Base-by-base conservation (phyloP, 306 rosid species). In the Dalbergia cochinchinensis region DNA sequence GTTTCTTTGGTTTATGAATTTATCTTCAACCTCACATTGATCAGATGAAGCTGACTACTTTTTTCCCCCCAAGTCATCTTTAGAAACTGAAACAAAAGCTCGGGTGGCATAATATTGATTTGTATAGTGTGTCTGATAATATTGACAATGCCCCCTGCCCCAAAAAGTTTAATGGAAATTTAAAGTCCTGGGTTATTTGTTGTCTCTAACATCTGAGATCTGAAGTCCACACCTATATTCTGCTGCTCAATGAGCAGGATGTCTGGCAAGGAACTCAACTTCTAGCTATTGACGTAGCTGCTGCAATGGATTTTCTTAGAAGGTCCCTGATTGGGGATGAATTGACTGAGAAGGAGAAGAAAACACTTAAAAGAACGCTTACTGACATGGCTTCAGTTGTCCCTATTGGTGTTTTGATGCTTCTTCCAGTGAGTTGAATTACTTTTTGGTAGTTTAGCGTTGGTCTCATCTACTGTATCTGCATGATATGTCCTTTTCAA, bases 261-360 rank as follows among this genome's bases (percentile, higher is more conserved):
- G 97, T 95, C 60, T 93, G 91, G 98, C 99, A 95, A 88, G 99
- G 99, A 82, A 95, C 99, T 60, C 99, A 93, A 71, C 95, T 95
- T 74, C 86, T 95, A 18, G 99, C 97, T 73, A 86, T 93, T 71
- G 99, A 95, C 15, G 91, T 89, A 80, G 92, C 85, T 79, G 93
- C 91, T 82, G 93, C 98, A 59, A 84, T 60, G 73, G 97, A 85
- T 14, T 91, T 93, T 82, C 70, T 95, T 79, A 89, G 93, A 86
- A 91, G 99, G 86, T 57, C 85, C 78, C 48, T 95, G 78, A 78
- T 79, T 79, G 97, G 98, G 73, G 99, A 95, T 81, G 98, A 95
- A 74, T 86, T 95, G 80, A 89, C 98, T 9, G 96, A 87, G 74
- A 95, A 93, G 79, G 99, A 95, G 86, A 95, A 89, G 88, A 85